A percentile compares a stretch with the other conserved stretches of the same genome.
Evolutionary conservation across 352 stramenopile species (phyloP).

Genomic region (Pythium oligandrum): DNA sequence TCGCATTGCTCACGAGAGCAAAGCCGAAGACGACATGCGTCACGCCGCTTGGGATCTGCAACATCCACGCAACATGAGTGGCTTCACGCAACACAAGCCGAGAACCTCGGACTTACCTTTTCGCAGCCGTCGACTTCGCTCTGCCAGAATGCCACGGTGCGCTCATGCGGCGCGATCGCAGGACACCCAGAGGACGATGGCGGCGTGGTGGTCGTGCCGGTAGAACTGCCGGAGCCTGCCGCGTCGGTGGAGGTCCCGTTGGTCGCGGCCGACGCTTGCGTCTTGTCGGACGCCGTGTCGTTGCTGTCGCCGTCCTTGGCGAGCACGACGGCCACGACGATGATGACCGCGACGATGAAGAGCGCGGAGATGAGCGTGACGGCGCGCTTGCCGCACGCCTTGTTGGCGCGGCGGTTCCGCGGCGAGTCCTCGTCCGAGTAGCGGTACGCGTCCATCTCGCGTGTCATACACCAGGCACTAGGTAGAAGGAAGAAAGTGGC

Average conservation of each 20-base stretch:
- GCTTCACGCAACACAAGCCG: constrained; percentile 1
- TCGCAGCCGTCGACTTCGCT: constrained; percentile 71
- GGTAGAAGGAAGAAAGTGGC: no score
- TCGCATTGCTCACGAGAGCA: constrained; percentile 41
- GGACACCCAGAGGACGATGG: constrained; percentile 11
- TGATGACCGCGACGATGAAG: constrained; percentile 25
- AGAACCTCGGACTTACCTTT: constrained; percentile 20
- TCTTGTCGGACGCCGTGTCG: constrained; percentile 1
- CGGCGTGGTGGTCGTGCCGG: constrained; percentile 13
- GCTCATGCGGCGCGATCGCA: constrained; percentile 26
- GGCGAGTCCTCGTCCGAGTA: constrained; percentile 4
- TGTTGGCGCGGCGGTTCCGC: constrained; percentile 2
- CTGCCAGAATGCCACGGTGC: constrained; percentile 77
- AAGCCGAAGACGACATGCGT: constrained; percentile 77
- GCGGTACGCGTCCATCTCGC: constrained; percentile 14
- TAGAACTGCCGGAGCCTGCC: constrained; percentile 4
- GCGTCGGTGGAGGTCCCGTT: constrained; percentile 1
- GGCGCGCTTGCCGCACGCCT: constrained; percentile 9
- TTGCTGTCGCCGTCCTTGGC: constrained; percentile 5
- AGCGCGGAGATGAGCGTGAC: constrained; percentile 14
- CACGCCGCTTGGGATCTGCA: constrained; percentile 43
- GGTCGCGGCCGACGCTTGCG: neutral
- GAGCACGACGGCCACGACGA: constrained; percentile 34
- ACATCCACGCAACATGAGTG: constrained; percentile 4
- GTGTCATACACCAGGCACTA: neutral